phyloP scores from a whole-genome alignment of 73 alveolate species.

The Tetrahymena thermophila region DNA sequence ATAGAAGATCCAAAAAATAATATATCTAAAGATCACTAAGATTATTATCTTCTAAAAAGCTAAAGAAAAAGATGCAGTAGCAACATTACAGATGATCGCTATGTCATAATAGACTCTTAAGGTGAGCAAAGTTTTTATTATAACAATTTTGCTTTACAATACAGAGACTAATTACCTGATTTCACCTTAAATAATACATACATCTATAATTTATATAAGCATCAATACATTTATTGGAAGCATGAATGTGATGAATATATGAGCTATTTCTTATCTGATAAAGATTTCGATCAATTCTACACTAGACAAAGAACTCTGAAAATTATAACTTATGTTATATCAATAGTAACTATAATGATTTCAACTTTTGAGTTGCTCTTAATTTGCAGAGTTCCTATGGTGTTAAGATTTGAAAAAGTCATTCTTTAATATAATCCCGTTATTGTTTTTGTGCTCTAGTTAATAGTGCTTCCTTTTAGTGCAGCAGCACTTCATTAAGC shows the following conservation, averaged over 20 bases:
- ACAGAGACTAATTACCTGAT: background rate
- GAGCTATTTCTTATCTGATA: background rate
- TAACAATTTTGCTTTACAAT: background rate
- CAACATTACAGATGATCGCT: background rate
- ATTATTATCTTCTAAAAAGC: background rate
- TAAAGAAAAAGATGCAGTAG: background rate
- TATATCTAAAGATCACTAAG: background rate
- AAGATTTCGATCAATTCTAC: background rate
- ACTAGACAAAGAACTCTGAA: background rate
- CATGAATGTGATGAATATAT: background rate
- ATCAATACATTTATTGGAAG: background rate
- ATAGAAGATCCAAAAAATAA: background rate
- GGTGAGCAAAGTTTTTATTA: background rate
- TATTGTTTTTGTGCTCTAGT: background rate
- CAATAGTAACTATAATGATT: background rate
- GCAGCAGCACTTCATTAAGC: background rate
- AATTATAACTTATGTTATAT: background rate
- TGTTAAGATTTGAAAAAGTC: background rate
- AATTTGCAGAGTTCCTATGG: background rate
- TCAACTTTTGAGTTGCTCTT: background rate
- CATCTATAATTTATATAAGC: background rate
- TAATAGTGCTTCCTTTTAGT: background rate
- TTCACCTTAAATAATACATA: background rate
- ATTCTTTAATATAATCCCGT: background rate
- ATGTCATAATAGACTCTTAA: background rate